Evolutionary conservation across 257 asterid species (phyloP).

Genomic region (Perilla frutescens): DNA sequence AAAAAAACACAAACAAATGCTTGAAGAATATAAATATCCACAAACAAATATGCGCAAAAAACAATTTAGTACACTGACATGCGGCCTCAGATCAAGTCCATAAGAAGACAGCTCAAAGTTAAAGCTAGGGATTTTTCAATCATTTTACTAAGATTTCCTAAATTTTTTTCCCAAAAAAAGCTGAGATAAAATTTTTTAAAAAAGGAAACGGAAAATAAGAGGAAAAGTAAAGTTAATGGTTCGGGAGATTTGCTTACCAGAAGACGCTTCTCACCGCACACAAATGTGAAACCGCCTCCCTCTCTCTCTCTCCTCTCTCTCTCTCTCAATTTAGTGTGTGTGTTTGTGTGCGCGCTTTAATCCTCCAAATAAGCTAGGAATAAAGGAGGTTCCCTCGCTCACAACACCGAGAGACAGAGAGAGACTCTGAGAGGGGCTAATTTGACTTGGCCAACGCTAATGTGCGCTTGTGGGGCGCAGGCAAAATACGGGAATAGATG

Average conservation of each 20-base stretch:
- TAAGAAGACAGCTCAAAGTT: constrained; percentile 29
- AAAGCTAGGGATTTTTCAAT: constrained; percentile 38
- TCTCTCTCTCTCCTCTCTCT: constrained; percentile 1
- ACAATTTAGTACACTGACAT: constrained; percentile 35
- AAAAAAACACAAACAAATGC: constrained; percentile 11
- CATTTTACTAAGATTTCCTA: constrained; percentile 28
- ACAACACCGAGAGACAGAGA: constrained; percentile 7
- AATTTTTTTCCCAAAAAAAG: constrained; percentile 5
- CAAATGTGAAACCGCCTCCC: constrained; percentile 47
- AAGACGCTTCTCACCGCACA: constrained; percentile 47
- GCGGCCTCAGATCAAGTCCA: constrained; percentile 40
- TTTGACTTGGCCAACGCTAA: constrained; percentile 33
- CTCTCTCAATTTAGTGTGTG: constrained; percentile 40
- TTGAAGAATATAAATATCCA: neutral
- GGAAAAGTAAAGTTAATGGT: constrained; percentile 43
- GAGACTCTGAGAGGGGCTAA: constrained; percentile 20
- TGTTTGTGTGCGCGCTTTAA: constrained; percentile 46
- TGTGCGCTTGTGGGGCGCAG: constrained; percentile 35
- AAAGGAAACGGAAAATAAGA: constrained; percentile 16
- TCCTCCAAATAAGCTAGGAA: constrained; percentile 33
- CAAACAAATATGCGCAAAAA: constrained; percentile 11
- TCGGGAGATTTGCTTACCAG: constrained; percentile 44
- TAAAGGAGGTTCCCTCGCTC: constrained; percentile 35
- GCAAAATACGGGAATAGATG: constrained; percentile 6
- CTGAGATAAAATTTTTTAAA: neutral